Percentiles rank a stretch among this genome's conserved stretches.
Evolutionary conservation across 2,329 filamentous ascomycete species (phyloP).

Genomic region (Fusarium ambrosium): DNA sequence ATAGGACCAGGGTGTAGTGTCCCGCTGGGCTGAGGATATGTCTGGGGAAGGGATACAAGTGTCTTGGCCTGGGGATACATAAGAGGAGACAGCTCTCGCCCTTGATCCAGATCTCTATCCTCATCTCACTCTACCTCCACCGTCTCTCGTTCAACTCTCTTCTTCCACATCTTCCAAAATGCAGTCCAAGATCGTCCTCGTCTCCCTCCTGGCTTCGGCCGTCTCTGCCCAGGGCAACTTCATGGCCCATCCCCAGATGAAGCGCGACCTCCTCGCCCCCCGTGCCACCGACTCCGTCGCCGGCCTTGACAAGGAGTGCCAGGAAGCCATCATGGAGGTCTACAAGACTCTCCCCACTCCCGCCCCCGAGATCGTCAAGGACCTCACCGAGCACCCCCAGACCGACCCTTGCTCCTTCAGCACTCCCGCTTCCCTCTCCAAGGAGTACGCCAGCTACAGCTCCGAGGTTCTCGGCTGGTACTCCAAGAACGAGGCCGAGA

Average conservation of each 20-base stretch:
- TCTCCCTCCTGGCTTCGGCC: constrained; percentile 46
- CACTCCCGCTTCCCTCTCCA: constrained; percentile 49
- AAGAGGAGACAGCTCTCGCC: neutral
- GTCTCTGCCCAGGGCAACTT: constrained; percentile 43
- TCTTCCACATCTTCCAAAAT: constrained; percentile 38
- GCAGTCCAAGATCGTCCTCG: constrained; percentile 47
- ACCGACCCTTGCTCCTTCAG: constrained; percentile 52
- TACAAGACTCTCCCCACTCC: constrained; percentile 49
- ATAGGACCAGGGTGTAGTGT: neutral
- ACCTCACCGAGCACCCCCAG: constrained; percentile 40
- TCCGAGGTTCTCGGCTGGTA: constrained; percentile 50
- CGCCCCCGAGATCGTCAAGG: constrained; percentile 46
- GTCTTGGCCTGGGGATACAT: neutral
- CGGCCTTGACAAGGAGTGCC: constrained; percentile 39
- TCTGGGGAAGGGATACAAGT: neutral
- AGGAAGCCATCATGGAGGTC: constrained; percentile 41
- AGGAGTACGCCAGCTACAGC: constrained; percentile 51
- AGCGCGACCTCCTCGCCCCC: constrained; percentile 43
- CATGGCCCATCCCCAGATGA: constrained; percentile 48
- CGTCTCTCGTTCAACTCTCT: neutral
- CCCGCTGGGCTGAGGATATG: neutral
- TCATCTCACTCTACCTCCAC: neutral
- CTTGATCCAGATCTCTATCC: neutral
- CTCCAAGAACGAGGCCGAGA: constrained; percentile 43
- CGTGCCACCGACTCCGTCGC: constrained; percentile 40